phyloP scores from a whole-genome alignment of 2,329 filamentous ascomycete species.

The Plenodomus tracheiphilus region DNA sequence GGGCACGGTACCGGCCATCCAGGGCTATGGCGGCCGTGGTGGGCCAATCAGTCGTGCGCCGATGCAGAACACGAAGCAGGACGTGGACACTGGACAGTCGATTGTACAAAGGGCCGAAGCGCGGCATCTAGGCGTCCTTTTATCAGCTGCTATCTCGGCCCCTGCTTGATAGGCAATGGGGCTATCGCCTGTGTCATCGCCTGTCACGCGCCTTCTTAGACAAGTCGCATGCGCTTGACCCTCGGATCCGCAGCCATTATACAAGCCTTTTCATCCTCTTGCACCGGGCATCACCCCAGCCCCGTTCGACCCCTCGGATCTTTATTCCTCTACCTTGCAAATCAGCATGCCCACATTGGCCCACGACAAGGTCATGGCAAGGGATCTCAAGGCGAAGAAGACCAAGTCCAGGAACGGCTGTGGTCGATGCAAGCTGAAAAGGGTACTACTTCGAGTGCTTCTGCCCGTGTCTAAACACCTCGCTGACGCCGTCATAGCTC shows the following conservation, averaged over 20 bases:
- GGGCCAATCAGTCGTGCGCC: constrained; percentile 23
- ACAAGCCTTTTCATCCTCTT: constrained; percentile 14
- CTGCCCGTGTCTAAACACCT: background rate
- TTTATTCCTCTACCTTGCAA: constrained; percentile 6
- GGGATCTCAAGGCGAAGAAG: constrained; percentile 38
- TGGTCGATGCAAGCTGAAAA: constrained; percentile 41
- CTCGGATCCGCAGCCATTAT: constrained; percentile 20
- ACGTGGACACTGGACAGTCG: constrained; percentile 7
- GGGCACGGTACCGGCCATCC: constrained; percentile 10
- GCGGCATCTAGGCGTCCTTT: constrained; percentile 26
- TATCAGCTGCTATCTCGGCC: constrained; percentile 35
- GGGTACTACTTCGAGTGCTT: constrained; percentile 21
- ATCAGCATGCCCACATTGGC: constrained; percentile 36
- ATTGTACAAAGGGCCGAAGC: constrained; percentile 20
- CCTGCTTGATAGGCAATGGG: constrained; percentile 26
- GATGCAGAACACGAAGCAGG: constrained; percentile 23
- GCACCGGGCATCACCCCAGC: constrained; percentile 20
- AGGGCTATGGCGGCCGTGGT: constrained; percentile 2
- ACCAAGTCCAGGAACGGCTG: constrained; percentile 44
- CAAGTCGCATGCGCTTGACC: constrained; percentile 12
- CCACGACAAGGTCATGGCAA: constrained; percentile 27
- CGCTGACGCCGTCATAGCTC: constrained; percentile 35
- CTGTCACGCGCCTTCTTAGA: constrained; percentile 25
- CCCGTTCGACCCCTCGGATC: constrained; percentile 20
- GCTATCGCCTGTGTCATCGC: constrained; percentile 32